phyloP scores from a whole-genome alignment of 169 alveolate genomes.

The Cryptosporidium meleagridis region DNA sequence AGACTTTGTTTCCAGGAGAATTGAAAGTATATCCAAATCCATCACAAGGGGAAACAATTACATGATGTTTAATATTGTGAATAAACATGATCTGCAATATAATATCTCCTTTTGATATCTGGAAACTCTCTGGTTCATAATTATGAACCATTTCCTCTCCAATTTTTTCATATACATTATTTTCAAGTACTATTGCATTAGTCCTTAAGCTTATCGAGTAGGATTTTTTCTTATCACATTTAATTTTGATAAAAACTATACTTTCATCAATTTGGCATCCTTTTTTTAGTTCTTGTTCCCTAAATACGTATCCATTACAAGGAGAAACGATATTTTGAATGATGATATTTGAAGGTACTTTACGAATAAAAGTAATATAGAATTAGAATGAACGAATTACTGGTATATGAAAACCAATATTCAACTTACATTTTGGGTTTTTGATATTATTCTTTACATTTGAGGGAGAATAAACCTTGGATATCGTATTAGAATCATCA shows the following conservation, averaged over 20 bases:
- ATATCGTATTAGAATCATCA: not conserved
- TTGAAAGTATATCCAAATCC: slow-evolving; percentile 62
- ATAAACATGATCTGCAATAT: slow-evolving; percentile 41
- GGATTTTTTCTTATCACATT: slow-evolving; percentile 10
- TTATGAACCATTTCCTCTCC: not conserved
- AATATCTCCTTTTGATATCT: slow-evolving; percentile 27
- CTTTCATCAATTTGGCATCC: slow-evolving; percentile 19
- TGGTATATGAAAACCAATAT: not conserved
- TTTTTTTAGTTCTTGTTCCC: slow-evolving; percentile 22
- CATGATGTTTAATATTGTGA: slow-evolving; percentile 35
- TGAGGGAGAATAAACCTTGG: slow-evolving; percentile 13
- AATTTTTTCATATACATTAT: slow-evolving; percentile 13
- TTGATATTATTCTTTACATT: not conserved
- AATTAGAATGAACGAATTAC: not conserved
- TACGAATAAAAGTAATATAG: not conserved
- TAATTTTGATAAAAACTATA: not conserved
- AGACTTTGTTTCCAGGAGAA: slow-evolving; percentile 36
- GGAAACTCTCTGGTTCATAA: slow-evolving; percentile 1
- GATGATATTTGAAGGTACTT: not conserved
- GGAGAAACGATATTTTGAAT: slow-evolving; percentile 61
- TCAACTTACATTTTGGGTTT: slow-evolving; percentile 50
- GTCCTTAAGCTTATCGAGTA: not conserved
- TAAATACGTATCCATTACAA: slow-evolving; percentile 29
- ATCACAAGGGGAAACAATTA: slow-evolving; percentile 44
- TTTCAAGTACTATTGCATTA: slow-evolving; percentile 8